These are phyloP conservation scores for carrot (Daucus carota) DNA, from an alignment of 129 eudicot species.

Conservation along the genomic window DH1_v3.0 NC_030388.2:29045001-29045500, in stretches of 20 bases:
- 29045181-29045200: background rate
- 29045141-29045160: background rate
- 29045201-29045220: background rate
- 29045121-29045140: background rate
- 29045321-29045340: background rate
- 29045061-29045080: background rate
- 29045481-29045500: background rate
- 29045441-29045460: background rate
- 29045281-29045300: background rate
- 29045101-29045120: background rate
- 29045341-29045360: too few species aligned
- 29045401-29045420: too few species aligned
- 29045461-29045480: background rate
- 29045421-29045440: too few species aligned
- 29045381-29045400: too few species aligned
- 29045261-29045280: background rate
- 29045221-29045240: background rate
- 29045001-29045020: background rate
- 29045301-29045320: background rate
- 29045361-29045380: too few species aligned
- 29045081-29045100: background rate
- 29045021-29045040: background rate
- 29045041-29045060: background rate
- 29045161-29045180: background rate
- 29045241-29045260: background rate